A percentile compares a stretch with the other conserved stretches of the same genome.
Evolutionary conservation across 2,329 filamentous ascomycete species (phyloP).

Genomic region (Stemphylium vesicarium): DNA sequence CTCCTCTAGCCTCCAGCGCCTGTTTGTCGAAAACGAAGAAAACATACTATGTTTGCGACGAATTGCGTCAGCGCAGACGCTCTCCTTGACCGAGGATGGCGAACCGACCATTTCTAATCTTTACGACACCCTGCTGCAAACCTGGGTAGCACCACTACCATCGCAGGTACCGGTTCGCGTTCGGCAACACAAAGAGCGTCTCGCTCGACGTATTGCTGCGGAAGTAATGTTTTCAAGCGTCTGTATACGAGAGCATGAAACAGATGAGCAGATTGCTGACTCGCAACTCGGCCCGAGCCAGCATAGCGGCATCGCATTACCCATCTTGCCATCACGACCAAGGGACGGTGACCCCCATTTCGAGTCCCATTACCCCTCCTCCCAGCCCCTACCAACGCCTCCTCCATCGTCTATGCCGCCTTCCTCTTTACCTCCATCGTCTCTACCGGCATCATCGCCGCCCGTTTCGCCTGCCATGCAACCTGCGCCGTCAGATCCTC

Average conservation of each 20-base stretch:
- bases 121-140: conserved; percentile 42
- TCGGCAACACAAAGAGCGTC: conserved; percentile 39
- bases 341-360: not conserved
- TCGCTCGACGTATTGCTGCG: conserved; percentile 45
- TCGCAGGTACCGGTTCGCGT: conserved; percentile 27
- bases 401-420: conserved; percentile 7
- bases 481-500: conserved; percentile 15
- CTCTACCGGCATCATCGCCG: conserved; percentile 12
- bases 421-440: no score
- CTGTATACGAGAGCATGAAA: conserved; percentile 19
- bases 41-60: conserved; percentile 5
- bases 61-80: conserved; percentile 24
- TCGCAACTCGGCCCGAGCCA: conserved; percentile 15
- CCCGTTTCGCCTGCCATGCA: conserved; percentile 7
- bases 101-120: conserved; percentile 29
- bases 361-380: not conserved
- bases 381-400: conserved; percentile 23
- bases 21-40: conserved; percentile 17
- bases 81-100: conserved; percentile 16
- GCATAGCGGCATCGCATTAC: conserved; percentile 22
- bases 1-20: conserved; percentile 28
- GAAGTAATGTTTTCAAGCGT: conserved; percentile 48
- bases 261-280: conserved; percentile 2
- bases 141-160: conserved; percentile 42
- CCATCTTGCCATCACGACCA: conserved; percentile 28